Conservation (phyloP, 495 filamentous ascomycete genomes). For the Tuber borchii region DNA sequence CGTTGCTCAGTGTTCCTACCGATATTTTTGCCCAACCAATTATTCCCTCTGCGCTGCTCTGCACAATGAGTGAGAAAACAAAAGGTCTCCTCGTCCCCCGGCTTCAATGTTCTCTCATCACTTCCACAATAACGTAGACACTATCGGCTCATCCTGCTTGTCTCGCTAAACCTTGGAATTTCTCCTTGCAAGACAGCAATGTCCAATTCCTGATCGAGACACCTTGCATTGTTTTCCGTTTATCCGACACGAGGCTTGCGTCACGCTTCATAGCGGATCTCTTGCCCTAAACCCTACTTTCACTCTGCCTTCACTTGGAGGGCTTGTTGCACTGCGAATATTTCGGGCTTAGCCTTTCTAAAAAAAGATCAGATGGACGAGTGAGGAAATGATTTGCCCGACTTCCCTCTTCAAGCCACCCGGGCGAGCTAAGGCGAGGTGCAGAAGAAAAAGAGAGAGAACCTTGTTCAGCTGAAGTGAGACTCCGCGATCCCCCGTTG, state of each 20-base stretch:
- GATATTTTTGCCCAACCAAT: too few species aligned
- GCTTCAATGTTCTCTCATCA: constrained; percentile 3
- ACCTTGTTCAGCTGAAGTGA: constrained; percentile 3
- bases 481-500: background rate
- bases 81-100: background rate
- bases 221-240: constrained; percentile 23
- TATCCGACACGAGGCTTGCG: constrained; percentile 25
- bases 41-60: too few species aligned
- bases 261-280: constrained; percentile 22
- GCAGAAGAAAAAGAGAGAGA: background rate
- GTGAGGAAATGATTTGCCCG: background rate
- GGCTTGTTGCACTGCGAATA: background rate
- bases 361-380: constrained; percentile 11
- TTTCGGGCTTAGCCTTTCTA: constrained; percentile 25
- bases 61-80: background rate
- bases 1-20: too few species aligned
- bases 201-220: constrained; percentile 19
- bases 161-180: background rate
- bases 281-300: constrained; percentile 18
- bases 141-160: constrained; percentile 15
- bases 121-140: constrained; percentile 8
- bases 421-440: background rate
- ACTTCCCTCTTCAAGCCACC: background rate
- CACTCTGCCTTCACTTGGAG: constrained; percentile 6
- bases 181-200: constrained; percentile 16